A percentile compares a stretch with the other conserved stretches of the same genome.
These are phyloP conservation scores for Sugiyamaella pinicola DNA, from an alignment of 1,139 yeast species.

Conservation along the genomic window DNA sequence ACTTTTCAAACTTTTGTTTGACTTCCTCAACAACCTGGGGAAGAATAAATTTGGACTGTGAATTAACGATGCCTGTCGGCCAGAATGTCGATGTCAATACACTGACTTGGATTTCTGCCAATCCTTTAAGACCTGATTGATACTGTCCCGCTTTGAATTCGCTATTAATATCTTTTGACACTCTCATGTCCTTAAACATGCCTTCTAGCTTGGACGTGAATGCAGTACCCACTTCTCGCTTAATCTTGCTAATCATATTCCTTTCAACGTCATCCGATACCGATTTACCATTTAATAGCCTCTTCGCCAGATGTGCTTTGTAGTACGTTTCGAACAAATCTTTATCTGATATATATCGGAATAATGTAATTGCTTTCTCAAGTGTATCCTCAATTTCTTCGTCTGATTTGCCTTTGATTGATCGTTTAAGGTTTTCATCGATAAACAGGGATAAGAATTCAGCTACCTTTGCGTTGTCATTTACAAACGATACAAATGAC, in stretches of 20 bases:
- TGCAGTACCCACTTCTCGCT: conserved; percentile 78
- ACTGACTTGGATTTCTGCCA: conserved; percentile 50
- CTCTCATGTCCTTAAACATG: conserved; percentile 80
- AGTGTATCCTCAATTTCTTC: conserved; percentile 59
- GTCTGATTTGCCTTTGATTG: conserved; percentile 53
- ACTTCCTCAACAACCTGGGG: conserved; percentile 51
- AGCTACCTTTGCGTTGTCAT: conserved; percentile 59
- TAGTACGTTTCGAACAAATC: conserved; percentile 86
- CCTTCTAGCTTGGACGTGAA: conserved; percentile 81
- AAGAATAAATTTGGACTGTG: conserved; percentile 57
- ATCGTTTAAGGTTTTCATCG: conserved; percentile 69
- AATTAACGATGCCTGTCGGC: conserved; percentile 61
- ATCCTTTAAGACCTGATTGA: conserved; percentile 28
- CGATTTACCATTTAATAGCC: conserved; percentile 61
- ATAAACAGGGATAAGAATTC: conserved; percentile 75
- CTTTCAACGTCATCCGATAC: conserved; percentile 67
- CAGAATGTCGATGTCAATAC: conserved; percentile 60
- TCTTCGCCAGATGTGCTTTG: conserved; percentile 85
- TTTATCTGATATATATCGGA: conserved; percentile 74
- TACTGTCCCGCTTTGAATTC: conserved; percentile 13
- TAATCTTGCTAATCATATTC: conserved; percentile 65
- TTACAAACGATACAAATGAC: conserved; percentile 66
- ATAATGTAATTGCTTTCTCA: conserved; percentile 59
- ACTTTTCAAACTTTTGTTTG: conserved; percentile 49
- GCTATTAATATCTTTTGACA: conserved; percentile 55